Conservation (phyloP, 2,329 filamentous ascomycete species). For the Malbranchea zuffiana region DNA sequence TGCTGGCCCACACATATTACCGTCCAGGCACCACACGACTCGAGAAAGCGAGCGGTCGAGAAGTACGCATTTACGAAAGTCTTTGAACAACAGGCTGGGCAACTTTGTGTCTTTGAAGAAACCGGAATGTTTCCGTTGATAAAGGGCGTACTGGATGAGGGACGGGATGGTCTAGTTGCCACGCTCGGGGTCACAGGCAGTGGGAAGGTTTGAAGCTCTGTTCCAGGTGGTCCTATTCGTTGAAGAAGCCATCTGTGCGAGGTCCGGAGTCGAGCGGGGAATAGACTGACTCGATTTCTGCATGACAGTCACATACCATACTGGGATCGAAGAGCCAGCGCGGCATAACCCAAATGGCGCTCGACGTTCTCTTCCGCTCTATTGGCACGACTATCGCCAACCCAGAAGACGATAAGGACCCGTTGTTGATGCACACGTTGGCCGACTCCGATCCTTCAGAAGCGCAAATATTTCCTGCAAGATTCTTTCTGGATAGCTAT, state of each 20-base stretch:
- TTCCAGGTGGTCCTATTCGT: neutral
- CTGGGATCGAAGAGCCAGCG: slow-evolving; percentile 77
- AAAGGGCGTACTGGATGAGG: slow-evolving; percentile 71
- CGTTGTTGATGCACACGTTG: slow-evolving; percentile 60
- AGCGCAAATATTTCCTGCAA: slow-evolving; percentile 61
- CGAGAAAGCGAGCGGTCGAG: slow-evolving; percentile 75
- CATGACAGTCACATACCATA: slow-evolving; percentile 76
- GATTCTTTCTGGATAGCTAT: slow-evolving; percentile 65
- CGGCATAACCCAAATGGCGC: slow-evolving; percentile 79
- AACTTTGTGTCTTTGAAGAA: slow-evolving; percentile 76
- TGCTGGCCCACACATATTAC: slow-evolving; percentile 56
- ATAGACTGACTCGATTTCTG: slow-evolving; percentile 3
- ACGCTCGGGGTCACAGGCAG: slow-evolving; percentile 91
- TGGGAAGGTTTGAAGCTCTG: slow-evolving; percentile 62
- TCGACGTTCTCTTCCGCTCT: slow-evolving; percentile 81
- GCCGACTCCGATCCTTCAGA: slow-evolving; percentile 70
- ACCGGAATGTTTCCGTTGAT: slow-evolving; percentile 65
- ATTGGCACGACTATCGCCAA: slow-evolving; percentile 62
- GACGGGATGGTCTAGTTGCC: slow-evolving; percentile 78
- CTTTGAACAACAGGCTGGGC: slow-evolving; percentile 74
- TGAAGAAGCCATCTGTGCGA: too few relatives aligned
- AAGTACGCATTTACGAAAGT: slow-evolving; percentile 90
- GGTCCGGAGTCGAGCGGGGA: neutral
- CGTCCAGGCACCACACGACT: slow-evolving; percentile 69
- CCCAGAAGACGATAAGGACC: slow-evolving; percentile 40